Percentiles rank a stretch among this genome's conserved stretches.
These are phyloP conservation scores for Scedosporium boydii DNA, from an alignment of 2,329 filamentous ascomycete genomes.

Conservation along the genomic window DNA sequence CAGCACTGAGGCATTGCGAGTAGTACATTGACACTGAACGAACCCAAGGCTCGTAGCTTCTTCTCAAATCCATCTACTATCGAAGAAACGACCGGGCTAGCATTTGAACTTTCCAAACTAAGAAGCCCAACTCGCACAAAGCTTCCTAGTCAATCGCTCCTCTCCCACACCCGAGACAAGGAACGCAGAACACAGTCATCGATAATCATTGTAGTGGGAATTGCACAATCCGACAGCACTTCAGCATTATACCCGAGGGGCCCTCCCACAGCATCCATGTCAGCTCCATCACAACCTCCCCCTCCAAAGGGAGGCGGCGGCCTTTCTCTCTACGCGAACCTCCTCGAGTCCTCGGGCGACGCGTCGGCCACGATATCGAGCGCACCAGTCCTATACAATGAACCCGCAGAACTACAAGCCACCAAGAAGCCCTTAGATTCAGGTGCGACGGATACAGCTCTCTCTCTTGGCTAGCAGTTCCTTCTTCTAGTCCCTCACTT, in stretches of 20 bases:
- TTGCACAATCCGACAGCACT: neutral
- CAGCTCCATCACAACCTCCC: conserved; percentile 17
- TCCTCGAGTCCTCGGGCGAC: conserved; percentile 52
- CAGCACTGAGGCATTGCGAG: neutral
- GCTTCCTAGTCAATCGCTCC: neutral
- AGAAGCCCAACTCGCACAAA: neutral
- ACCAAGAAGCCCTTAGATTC: conserved; percentile 52
- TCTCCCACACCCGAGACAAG: neutral
- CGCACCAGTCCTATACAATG: conserved; percentile 63
- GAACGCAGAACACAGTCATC: no score
- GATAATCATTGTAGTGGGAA: neutral
- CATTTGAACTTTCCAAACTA: no score
- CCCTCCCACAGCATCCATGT: neutral
- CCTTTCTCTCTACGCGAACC: conserved; percentile 75
- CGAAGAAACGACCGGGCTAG: no score
- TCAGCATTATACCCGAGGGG: neutral
- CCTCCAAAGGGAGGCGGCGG: conserved; percentile 35
- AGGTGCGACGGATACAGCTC: conserved; percentile 13
- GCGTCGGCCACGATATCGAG: conserved; percentile 61
- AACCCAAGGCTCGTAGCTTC: no score
- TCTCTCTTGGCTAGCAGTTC: no score
- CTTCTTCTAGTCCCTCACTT: neutral
- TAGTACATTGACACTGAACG: no score
- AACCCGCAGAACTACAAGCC: conserved; percentile 33
- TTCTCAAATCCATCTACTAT: no score